phyloP scores from a whole-genome alignment of 305 asterid genomes.

The Solanum hybrid region DNA sequence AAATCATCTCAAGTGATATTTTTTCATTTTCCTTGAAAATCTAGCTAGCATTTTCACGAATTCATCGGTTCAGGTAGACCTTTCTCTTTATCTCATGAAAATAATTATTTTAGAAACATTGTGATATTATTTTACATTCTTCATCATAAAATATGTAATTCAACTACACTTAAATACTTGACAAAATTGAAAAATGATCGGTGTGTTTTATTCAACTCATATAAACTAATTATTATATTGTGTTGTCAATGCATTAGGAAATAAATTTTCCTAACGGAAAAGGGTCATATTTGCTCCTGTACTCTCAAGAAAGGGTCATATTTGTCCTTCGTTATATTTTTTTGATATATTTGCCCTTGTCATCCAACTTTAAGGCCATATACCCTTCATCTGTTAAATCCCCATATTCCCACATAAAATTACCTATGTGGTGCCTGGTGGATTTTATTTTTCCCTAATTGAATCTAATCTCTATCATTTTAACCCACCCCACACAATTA shows the following conservation, averaged over 20 bases:
- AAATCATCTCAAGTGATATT: background rate
- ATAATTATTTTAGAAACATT: background rate
- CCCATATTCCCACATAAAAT: background rate
- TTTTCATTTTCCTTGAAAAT: background rate
- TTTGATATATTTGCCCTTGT: background rate
- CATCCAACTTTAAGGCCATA: background rate
- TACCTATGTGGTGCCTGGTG: background rate
- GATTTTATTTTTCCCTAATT: background rate
- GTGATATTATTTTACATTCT: background rate
- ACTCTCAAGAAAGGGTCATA: background rate
- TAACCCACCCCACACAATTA: background rate
- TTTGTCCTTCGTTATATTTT: background rate
- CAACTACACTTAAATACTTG: background rate
- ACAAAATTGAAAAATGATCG: background rate
- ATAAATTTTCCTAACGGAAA: background rate
- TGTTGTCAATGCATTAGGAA: background rate
- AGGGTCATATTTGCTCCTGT: background rate
- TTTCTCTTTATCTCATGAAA: background rate
- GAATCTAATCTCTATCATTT: background rate
- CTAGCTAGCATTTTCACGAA: background rate
- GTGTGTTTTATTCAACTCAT: background rate
- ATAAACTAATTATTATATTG: background rate
- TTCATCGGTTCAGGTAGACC: background rate
- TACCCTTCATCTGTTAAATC: background rate
- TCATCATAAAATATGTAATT: background rate